These are phyloP conservation scores for Diaporthe vexans DNA, from an alignment of 2,329 filamentous ascomycete genomes.

Conservation along the genomic window DNA sequence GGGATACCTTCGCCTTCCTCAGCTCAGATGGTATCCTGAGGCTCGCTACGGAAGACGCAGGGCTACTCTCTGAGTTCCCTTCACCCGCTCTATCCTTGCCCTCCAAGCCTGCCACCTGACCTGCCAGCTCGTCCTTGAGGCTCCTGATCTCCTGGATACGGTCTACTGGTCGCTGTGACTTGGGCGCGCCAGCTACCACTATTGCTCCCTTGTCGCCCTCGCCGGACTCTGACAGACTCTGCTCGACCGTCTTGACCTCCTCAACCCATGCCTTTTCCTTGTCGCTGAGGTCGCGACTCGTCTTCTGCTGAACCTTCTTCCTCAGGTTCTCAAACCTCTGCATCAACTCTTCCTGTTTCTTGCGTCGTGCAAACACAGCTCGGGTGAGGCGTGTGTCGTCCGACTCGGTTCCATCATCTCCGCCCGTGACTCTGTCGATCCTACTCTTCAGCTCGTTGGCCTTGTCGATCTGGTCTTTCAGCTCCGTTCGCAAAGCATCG, in stretches of 20 bases:
- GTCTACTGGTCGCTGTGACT: constrained; percentile 65
- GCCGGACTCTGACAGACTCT: constrained; percentile 57
- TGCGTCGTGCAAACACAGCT: constrained; percentile 67
- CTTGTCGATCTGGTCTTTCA: constrained; percentile 76
- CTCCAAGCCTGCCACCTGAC: constrained; percentile 63
- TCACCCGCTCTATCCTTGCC: constrained; percentile 48
- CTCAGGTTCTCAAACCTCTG: constrained; percentile 72
- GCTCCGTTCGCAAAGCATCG: constrained; percentile 75
- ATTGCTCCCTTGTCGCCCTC: constrained; percentile 42
- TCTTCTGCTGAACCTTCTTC: constrained; percentile 62
- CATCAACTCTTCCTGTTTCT: constrained; percentile 69
- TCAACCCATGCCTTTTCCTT: constrained; percentile 69
- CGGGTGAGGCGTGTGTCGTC: constrained; percentile 71
- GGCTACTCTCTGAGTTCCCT: constrained; percentile 44
- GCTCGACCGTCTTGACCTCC: constrained; percentile 56
- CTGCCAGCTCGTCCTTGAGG: constrained; percentile 66
- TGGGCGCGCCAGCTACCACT: constrained; percentile 45
- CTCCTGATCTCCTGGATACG: constrained; percentile 70
- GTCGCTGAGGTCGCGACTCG: constrained; percentile 69
- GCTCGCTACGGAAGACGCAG: constrained; percentile 54
- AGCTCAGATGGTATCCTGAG: constrained; percentile 72
- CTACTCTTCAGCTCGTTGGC: constrained; percentile 75
- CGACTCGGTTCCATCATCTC: constrained; percentile 67
- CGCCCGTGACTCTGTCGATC: constrained; percentile 76
- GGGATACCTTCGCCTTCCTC: constrained; percentile 72